Base-by-base conservation (phyloP, 164 flowering plant species). In the Litsea cubeba region DNA sequence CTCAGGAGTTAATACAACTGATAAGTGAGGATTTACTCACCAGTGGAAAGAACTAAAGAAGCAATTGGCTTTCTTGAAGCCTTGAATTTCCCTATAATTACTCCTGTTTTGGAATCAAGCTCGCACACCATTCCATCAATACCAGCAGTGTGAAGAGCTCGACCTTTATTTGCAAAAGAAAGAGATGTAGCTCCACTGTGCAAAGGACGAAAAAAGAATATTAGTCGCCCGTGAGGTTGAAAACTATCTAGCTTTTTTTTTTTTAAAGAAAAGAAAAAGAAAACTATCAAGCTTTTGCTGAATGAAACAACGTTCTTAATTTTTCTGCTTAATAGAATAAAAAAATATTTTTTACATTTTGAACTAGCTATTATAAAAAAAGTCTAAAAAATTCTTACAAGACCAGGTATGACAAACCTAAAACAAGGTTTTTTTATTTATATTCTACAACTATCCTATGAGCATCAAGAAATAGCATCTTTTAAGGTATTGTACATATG, bases 61-160 rank as follows among this genome's bases (percentile, higher is more conserved):
- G 80, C 68, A 35, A 83, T 74, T 40, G 78, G 49, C 72, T 58
- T 80, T 72, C 80, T 80, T 71, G 86, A 82, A 69, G 79, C 77
- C 80, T 77, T 79, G 65, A 83, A 77, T 68, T 80, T 78, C 40
- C 66, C 67, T 32, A 75, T 2, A 50, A 76, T 14, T 62, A 79
- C 85, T 74, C 88, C 88, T 71, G 78, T 83, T 74, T 77, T 74
- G 12, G 83, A 72, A 62, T 85, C 78, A 72, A 82, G 74, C 74
- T 75, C 84, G 62, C 70, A 77, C 58, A 76, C 83, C 76, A 76
- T 78, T 73, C 88, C 83, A 72, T 82, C 75, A 40, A 65, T 40
- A 66, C 83, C 83, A 76, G 84, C 76, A 3, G 63, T 65, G 68
- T 62, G 32, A 20, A 85, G 78, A 46, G 49, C 68, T 46, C 62